phyloP scores from a whole-genome alignment of 2,329 filamentous ascomycete genomes.

The Fusarium ramigenum region DNA sequence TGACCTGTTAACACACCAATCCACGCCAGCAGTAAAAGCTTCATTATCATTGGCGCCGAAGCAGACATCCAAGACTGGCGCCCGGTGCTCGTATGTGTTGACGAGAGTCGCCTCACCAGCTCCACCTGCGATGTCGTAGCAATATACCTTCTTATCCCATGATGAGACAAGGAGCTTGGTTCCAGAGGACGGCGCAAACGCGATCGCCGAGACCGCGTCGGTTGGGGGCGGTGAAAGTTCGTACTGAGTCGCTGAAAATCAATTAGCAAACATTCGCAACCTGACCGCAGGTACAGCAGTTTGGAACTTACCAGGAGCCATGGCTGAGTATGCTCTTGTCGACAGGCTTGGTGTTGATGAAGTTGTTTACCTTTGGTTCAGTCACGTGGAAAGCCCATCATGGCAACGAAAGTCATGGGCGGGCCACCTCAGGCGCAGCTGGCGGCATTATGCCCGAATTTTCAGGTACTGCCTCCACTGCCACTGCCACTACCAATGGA shows the following conservation, averaged over 20 bases:
- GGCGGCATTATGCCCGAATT: conserved; percentile 44
- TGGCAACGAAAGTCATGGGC: conserved; percentile 18
- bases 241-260: conserved; percentile 72
- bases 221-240: conserved; percentile 83
- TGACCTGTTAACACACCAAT: conserved; percentile 84
- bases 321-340: conserved; percentile 39
- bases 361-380: conserved; percentile 49
- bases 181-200: conserved; percentile 82
- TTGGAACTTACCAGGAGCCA: conserved; percentile 54
- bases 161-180: conserved; percentile 87
- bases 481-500: neutral
- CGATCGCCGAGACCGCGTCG: conserved; percentile 87
- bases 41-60: conserved; percentile 86
- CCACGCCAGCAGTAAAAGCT: conserved; percentile 86
- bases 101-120: conserved; percentile 66
- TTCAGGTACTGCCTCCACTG: conserved; percentile 40
- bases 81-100: conserved; percentile 80
- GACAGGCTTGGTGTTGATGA: conserved; percentile 27
- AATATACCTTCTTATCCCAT: conserved; percentile 92
- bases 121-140: conserved; percentile 78
- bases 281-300: neutral
- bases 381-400: conserved; percentile 48
- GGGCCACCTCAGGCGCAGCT: neutral
- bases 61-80: conserved; percentile 89
- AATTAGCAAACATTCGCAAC: conserved; percentile 27